A percentile compares a stretch with the other conserved stretches of the same genome.
Evolutionary conservation across 2,329 filamentous ascomycete genomes (phyloP).

Genomic region (Scytalidium sp.): DNA sequence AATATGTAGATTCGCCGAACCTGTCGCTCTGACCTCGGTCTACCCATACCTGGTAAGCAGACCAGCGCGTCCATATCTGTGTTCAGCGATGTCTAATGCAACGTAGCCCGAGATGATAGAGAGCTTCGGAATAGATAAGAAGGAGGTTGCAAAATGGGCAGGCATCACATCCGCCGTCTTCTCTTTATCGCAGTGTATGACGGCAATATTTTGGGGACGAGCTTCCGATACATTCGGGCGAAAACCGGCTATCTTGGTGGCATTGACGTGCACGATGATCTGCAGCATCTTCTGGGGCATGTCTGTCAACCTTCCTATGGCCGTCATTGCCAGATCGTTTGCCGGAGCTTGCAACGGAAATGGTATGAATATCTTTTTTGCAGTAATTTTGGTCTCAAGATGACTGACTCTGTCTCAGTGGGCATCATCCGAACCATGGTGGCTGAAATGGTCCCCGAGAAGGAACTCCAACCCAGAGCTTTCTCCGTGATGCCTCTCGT

Average conservation of each 20-base stretch:
- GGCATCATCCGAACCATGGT: constrained; percentile 91
- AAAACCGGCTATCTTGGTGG: constrained; percentile 76
- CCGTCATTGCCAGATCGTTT: constrained; percentile 73
- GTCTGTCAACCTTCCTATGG: constrained; percentile 75
- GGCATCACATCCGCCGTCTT: constrained; percentile 71
- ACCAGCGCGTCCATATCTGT: background rate
- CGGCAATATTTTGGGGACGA: constrained; percentile 72
- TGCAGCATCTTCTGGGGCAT: constrained; percentile 82
- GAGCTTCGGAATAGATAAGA: constrained; percentile 68
- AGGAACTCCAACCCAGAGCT: constrained; percentile 79
- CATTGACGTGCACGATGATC: constrained; percentile 74
- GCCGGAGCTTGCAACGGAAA: constrained; percentile 86
- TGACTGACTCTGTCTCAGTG: constrained; percentile 43
- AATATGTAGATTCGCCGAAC: constrained; percentile 76
- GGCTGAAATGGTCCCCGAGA: constrained; percentile 87
- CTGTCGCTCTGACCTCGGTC: constrained; percentile 59
- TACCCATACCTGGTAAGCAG: constrained; percentile 39
- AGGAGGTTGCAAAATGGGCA: constrained; percentile 78
- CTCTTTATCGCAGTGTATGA: constrained; percentile 67
- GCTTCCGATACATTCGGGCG: constrained; percentile 77
- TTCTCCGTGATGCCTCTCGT: constrained; percentile 93
- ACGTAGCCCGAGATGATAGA: constrained; percentile 76
- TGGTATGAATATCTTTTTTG: constrained; percentile 36
- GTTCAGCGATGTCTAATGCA: constrained; percentile 12
- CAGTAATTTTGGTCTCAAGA: background rate